Base-by-base conservation (phyloP, 2,329 filamentous ascomycete species). In the Chrysoporthe cubensis region DNA sequence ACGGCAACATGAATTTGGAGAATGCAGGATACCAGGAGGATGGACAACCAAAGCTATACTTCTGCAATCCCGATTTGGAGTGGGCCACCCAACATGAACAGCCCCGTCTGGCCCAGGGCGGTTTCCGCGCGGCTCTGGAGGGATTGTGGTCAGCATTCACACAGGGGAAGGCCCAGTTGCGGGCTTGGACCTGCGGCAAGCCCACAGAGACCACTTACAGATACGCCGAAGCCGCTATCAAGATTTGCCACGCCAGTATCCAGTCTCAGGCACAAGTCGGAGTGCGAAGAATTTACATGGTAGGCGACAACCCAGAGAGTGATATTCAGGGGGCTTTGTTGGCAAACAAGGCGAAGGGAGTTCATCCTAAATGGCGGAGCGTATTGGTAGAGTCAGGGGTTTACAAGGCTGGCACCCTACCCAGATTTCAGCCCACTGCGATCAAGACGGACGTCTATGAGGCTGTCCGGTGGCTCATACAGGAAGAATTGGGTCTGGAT, bases 361-460 rank as follows among this genome's bases (percentile, higher is more conserved):
- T 89, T 86, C 66, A 78, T 78, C 0, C 74, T 81, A 54, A 78
- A 85, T 94, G 91, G 91, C 80, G 83, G 44, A 88, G 86, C 65
- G 82, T 92, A 3, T 79, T 93, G 44, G 88, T 93, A 40, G 83
- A 87, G 73, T 93, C 87, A 2, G 91, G 91, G 0, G 88, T 93
- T 0, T 89, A 90, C 73, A 58, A 70, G n/a, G 67, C 73, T 0
- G 79, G 77, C 2, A 72, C 73, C 5, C 66, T 65, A 18, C 89
- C 90, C 2, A 79, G 78, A 1, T 82, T 84, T 74, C 75, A 78
- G 68, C 90, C 91, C 1, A 82, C 80, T n/a, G 80, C 81, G 16
- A 85, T 88, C 60, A 83, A 87, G 11, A 81, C 85, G 21, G 82
- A 90, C 76, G 90, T 93, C 6, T 82, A 81, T 72, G 86, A 87